Base-by-base conservation (phyloP, 805 yeast genomes). In the Saccharomycopsis olivae region DNA sequence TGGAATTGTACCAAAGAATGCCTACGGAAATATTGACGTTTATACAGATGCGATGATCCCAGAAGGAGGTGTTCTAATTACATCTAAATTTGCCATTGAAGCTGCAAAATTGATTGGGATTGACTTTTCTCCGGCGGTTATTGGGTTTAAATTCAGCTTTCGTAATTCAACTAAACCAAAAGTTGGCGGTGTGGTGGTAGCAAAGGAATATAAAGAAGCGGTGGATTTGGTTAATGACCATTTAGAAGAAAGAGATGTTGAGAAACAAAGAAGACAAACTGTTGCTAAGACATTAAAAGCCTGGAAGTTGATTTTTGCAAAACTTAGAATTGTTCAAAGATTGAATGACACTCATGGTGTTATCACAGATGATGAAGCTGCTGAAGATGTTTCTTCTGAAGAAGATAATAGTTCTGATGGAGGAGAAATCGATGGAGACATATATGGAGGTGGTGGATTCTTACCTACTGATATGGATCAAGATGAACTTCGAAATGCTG, bases 61-160 rank as follows among this genome's bases (percentile, higher is more conserved):
- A 0, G 66, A 61, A 14, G 88, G 89, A 17, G 94, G 84, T 6
- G 69, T 63, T 9, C 70, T 84, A 39, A 60, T 87, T 4, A 61
- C 68, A 4, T 58, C 71, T 49, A 67, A 71, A 29, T 57, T 68
- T 41, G 74, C 82, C 0, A 74, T 71, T 29, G 66, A 65, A 35
- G 96, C 97, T 0, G 94, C 94, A 0, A 70, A 69, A 43, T 53
- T 75, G 1, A 51, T 88, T 9, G 74, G 71, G 0, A 67, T 89
- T 5, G 95, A 85, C 48, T 86, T 68, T 61, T 96, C 95, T 0
- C 78, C 75, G 35, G 97, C 96, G 0, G 88, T 87, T 2, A 78
- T 79, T 2, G 85, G 88, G 0, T 89, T 92, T 60, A 92, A 85
- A 41, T 92, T 83, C 58, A 69, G 66, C 21, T 57, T 60, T 32